These are phyloP conservation scores for Boeremia lycopersici DNA, from an alignment of 2,329 filamentous ascomycete species.

Conservation along the genomic window DNA sequence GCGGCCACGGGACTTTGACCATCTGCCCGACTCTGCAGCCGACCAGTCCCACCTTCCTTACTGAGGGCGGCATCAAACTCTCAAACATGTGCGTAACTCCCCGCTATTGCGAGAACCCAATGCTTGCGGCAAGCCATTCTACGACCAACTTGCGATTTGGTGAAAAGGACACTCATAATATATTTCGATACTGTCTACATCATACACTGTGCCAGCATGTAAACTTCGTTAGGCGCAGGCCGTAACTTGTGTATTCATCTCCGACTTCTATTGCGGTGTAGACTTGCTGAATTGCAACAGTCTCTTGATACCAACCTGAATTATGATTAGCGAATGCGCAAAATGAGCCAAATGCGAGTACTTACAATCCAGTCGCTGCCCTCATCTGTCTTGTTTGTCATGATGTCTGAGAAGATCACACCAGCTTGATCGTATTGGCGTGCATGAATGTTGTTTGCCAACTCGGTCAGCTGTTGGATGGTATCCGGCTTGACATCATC, in stretches of 20 bases:
- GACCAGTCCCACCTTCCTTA: too few relatives aligned
- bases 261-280: constrained; percentile 25
- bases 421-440: constrained; percentile 54
- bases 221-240: background rate
- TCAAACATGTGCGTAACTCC: too few relatives aligned
- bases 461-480: constrained; percentile 67
- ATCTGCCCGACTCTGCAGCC: too few relatives aligned
- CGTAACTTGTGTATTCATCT: constrained; percentile 1
- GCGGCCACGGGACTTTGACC: too few relatives aligned
- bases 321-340: constrained; percentile 3
- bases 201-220: constrained; percentile 1
- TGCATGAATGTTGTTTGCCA: constrained; percentile 52
- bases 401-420: constrained; percentile 53
- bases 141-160: too few relatives aligned
- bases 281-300: constrained; percentile 48
- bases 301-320: constrained; percentile 46
- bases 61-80: too few relatives aligned
- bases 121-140: too few relatives aligned
- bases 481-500: constrained; percentile 85
- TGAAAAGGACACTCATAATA: background rate
- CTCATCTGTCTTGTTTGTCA: constrained; percentile 56
- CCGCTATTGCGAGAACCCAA: too few relatives aligned
- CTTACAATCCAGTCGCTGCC: constrained; percentile 60
- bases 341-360: constrained; percentile 6
- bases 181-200: background rate